Conservation (phyloP, 106 monocot species). For the Allium sativum region DNA sequence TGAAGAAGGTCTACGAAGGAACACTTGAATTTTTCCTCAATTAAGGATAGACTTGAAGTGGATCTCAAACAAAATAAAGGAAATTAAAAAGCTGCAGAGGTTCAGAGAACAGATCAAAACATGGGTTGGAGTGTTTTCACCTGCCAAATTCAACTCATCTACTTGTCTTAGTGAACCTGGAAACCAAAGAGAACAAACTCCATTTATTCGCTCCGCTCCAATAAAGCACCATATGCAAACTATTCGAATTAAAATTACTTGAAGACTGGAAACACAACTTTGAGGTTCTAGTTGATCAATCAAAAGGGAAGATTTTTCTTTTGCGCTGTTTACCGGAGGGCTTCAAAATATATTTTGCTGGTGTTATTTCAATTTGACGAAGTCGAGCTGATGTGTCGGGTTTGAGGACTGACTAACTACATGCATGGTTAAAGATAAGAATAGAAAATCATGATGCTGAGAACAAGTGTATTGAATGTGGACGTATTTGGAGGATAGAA, state of each 20-base stretch:
- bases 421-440: too few species aligned
- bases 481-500: too few species aligned
- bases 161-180: slow-evolving; percentile 29
- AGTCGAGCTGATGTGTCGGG: too few species aligned
- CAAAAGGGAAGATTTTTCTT: slow-evolving; percentile 83
- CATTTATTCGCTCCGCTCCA: slow-evolving; percentile 69
- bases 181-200: slow-evolving; percentile 27
- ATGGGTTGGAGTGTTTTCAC: too few species aligned
- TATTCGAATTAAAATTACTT: slow-evolving; percentile 42
- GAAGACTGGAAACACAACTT: slow-evolving; percentile 34
- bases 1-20: slow-evolving; percentile 62
- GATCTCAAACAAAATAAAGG: slow-evolving; percentile 17
- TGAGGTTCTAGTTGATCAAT: slow-evolving; percentile 71
- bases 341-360: slow-evolving; percentile 56
- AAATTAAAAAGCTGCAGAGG: slow-evolving; percentile 16
- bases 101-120: slow-evolving; percentile 13
- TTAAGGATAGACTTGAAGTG: slow-evolving; percentile 12
- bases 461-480: too few species aligned
- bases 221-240: slow-evolving; percentile 49
- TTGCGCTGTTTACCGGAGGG: slow-evolving; percentile 83
- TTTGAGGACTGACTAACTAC: too few species aligned
- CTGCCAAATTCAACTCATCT: slow-evolving; percentile 61
- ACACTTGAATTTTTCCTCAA: slow-evolving; percentile 21
- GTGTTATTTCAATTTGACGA: too few species aligned
- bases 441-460: too few species aligned